These are phyloP conservation scores for Lomentospora prolificans DNA, from an alignment of 2,329 filamentous ascomycete genomes.

Conservation along the genomic window DNA sequence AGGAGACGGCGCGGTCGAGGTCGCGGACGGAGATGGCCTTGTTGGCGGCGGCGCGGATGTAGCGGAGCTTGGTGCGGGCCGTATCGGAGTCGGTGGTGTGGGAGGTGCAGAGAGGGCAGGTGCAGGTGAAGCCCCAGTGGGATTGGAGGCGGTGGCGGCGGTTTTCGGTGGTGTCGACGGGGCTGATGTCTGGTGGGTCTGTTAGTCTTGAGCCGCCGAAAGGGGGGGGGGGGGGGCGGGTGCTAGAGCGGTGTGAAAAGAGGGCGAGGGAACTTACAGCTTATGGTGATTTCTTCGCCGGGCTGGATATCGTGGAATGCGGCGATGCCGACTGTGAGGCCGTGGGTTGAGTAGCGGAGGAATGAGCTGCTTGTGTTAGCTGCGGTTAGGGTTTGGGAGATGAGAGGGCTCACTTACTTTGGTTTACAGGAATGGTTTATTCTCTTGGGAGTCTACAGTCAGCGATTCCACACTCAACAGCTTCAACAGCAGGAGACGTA, in stretches of 20 bases:
- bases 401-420: slow-evolving; percentile 6
- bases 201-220: too few species aligned
- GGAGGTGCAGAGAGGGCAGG: slow-evolving; percentile 8
- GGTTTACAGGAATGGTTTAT: slow-evolving; percentile 9
- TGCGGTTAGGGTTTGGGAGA: background rate
- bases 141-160: background rate
- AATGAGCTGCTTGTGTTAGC: slow-evolving; percentile 1
- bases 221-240: background rate
- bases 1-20: background rate
- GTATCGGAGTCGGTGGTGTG: background rate
- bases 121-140: slow-evolving; percentile 8
- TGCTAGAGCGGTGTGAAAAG: background rate
- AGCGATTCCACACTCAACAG: too few species aligned
- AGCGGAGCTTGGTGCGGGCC: slow-evolving; percentile 1
- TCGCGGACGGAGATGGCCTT: background rate
- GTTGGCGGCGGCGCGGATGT: background rate
- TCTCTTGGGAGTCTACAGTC: background rate
- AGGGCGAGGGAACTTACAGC: slow-evolving; percentile 3
- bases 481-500: background rate
- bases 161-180: background rate
- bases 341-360: slow-evolving; percentile 5
- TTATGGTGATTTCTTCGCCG: slow-evolving; percentile 9
- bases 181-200: slow-evolving; percentile 2
- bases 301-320: slow-evolving; percentile 7
- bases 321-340: slow-evolving; percentile 4